Conservation (phyloP, 2,329 filamentous ascomycete species). For the Cercospora zeae-maydis region DNA sequence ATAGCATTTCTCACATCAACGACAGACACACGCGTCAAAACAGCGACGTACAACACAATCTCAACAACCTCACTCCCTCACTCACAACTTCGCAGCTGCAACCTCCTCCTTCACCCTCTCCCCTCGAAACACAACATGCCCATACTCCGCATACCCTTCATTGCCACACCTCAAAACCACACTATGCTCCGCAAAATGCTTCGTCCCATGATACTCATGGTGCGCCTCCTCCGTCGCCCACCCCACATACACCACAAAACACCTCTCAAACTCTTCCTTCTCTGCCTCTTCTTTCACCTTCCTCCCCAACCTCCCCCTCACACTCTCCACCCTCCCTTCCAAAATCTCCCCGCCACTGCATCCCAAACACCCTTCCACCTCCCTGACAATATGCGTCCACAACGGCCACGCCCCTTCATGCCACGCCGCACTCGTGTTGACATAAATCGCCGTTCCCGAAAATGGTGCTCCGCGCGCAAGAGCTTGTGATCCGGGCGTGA, state of each 20-base stretch:
- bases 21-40: neutral
- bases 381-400: conserved; percentile 17
- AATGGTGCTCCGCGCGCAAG: conserved; percentile 16
- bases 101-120: neutral
- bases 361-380: conserved; percentile 16
- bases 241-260: conserved; percentile 15
- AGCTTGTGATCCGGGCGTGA: conserved; percentile 13
- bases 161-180: conserved; percentile 17
- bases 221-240: conserved; percentile 16
- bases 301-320: conserved; percentile 10
- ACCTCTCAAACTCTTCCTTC: conserved; percentile 6
- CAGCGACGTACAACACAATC: neutral
- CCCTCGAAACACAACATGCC: neutral
- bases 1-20: neutral
- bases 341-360: conserved; percentile 11
- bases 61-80: neutral
- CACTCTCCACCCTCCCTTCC: neutral
- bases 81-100: neutral
- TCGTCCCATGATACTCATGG: conserved; percentile 16
- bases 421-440: conserved; percentile 13
- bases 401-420: conserved; percentile 18
- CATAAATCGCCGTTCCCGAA: conserved; percentile 16
- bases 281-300: neutral
- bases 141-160: conserved; percentile 14
- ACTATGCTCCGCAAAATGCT: conserved; percentile 13